Conservation (phyloP, 352 stramenopile species). For the Phytopythium ostracodes region DNA sequence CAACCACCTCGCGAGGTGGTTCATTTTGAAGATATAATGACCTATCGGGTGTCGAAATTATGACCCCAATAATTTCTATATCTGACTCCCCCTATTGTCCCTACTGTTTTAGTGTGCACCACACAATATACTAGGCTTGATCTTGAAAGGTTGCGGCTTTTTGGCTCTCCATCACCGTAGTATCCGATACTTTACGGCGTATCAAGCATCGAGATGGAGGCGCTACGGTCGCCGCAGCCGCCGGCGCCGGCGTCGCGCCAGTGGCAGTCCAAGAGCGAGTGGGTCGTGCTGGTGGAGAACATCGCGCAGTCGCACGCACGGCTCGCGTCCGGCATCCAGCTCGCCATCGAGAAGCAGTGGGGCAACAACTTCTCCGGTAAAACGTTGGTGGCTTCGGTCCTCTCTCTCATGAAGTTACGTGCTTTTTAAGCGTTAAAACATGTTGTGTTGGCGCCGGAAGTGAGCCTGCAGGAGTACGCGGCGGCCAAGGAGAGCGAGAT, state of each 20-base stretch:
- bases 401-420: neutral
- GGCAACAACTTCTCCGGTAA: conserved; percentile 70
- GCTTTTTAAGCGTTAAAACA: too few relatives aligned
- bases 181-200: neutral
- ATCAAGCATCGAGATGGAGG: conserved; percentile 3
- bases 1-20: too few relatives aligned
- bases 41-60: too few relatives aligned
- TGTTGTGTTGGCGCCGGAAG: conserved; percentile 9
- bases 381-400: neutral
- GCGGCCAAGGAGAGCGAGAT: conserved; percentile 68
- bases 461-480: conserved; percentile 56
- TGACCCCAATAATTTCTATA: too few relatives aligned
- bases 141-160: neutral
- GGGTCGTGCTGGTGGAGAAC: conserved; percentile 75
- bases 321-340: conserved; percentile 65
- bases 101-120: too few relatives aligned
- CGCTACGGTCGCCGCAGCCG: neutral
- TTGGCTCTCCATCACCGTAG: neutral
- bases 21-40: too few relatives aligned
- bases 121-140: neutral
- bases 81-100: too few relatives aligned
- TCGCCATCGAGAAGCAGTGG: conserved; percentile 80
- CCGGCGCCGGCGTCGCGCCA: conserved; percentile 9
- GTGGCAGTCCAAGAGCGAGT: conserved; percentile 76
- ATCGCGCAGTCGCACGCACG: conserved; percentile 73